These are phyloP conservation scores for Hamamelis virginiana DNA, from an alignment of 164 flowering plant genomes.

Conservation along the genomic window DNA sequence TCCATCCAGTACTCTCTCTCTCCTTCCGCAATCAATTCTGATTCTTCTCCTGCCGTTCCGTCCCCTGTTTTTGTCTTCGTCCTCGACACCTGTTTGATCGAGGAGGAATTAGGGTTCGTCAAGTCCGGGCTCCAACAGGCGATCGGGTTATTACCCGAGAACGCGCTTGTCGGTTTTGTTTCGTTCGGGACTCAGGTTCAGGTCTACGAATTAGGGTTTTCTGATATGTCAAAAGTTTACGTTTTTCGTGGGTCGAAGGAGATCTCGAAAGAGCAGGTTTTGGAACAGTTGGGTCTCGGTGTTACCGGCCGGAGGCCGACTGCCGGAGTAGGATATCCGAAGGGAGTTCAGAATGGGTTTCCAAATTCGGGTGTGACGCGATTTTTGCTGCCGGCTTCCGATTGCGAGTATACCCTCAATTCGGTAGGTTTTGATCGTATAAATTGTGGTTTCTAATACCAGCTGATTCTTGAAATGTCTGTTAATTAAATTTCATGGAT, in stretches of 20 bases:
- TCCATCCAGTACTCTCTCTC: conserved; percentile 60
- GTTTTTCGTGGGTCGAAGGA: conserved; percentile 86
- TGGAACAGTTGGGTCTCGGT: conserved; percentile 85
- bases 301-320: conserved; percentile 33
- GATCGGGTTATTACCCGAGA: conserved; percentile 75
- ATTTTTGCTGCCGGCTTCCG: conserved; percentile 85
- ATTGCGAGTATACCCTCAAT: conserved; percentile 77
- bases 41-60: background rate
- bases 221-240: conserved; percentile 83
- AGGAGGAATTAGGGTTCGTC: conserved; percentile 82
- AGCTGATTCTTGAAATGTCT: conserved; percentile 1
- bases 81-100: conserved; percentile 80
- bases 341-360: conserved; percentile 40
- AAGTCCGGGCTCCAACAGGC: conserved; percentile 76
- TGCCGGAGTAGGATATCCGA: conserved; percentile 21
- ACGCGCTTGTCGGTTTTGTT: conserved; percentile 82
- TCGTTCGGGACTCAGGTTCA: conserved; percentile 96
- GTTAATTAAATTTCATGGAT: background rate
- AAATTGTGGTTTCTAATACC: background rate
- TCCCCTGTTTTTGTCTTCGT: conserved; percentile 75
- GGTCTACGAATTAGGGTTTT: conserved; percentile 89
- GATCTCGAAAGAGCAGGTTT: conserved; percentile 75
- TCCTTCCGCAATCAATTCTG: background rate
- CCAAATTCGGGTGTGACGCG: conserved; percentile 43
- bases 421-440: conserved; percentile 39